These are phyloP conservation scores for Amphicarpaea edgeworthii DNA, from an alignment of 306 rosid species.

Conservation along the genomic window DNA sequence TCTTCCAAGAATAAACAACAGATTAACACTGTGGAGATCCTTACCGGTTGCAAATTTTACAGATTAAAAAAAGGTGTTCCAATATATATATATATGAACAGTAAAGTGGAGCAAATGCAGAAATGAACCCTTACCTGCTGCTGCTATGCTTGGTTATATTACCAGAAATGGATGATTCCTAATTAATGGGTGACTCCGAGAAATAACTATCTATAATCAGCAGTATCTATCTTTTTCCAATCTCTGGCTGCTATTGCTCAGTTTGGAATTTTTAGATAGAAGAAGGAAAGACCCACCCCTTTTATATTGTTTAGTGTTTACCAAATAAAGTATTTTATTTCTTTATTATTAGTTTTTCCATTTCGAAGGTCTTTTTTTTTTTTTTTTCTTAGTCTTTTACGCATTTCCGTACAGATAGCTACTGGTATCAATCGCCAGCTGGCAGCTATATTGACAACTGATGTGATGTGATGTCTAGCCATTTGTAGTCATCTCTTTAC, in stretches of 20 bases:
- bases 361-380: neutral
- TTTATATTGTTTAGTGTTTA: neutral
- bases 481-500: neutral
- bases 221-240: neutral
- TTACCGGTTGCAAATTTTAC: neutral
- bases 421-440: neutral
- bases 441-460: neutral
- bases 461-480: neutral
- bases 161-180: neutral
- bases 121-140: neutral
- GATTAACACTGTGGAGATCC: neutral
- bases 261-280: neutral
- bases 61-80: neutral
- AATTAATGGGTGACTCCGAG: neutral
- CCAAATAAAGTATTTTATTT: neutral
- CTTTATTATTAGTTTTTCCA: neutral
- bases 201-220: neutral
- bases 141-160: too few relatives aligned
- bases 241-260: constrained; percentile 26
- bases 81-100: neutral
- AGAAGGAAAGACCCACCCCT: neutral
- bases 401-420: neutral
- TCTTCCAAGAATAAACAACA: neutral
- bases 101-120: neutral
- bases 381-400: neutral